phyloP scores from a whole-genome alignment of 2,329 filamentous ascomycete genomes.

The Clarireedia homoeocarpa region DNA sequence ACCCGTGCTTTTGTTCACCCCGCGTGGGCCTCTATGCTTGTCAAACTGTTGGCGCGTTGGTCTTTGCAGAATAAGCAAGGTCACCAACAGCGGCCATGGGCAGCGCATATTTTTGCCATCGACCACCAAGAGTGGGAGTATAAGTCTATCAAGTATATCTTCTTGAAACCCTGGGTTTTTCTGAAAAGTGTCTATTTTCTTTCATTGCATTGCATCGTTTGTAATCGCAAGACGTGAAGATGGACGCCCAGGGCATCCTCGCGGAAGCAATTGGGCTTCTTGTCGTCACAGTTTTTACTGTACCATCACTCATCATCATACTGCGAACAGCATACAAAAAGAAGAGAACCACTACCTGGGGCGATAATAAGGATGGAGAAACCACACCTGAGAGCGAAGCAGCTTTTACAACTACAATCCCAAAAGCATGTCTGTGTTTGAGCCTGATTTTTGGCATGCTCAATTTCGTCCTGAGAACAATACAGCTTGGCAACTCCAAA shows the following conservation, averaged over 20 bases:
- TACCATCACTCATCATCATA: constrained; percentile 5
- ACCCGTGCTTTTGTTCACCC: too few relatives aligned
- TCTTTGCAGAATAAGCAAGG: too few relatives aligned
- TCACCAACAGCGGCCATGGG: too few relatives aligned
- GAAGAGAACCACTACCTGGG: constrained; percentile 28
- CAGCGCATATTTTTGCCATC: too few relatives aligned
- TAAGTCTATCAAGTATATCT: too few relatives aligned
- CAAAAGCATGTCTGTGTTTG: constrained; percentile 22
- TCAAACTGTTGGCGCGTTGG: too few relatives aligned
- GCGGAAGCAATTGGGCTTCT: constrained; percentile 7
- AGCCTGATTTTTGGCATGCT: constrained; percentile 31
- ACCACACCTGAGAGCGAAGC: constrained; percentile 54
- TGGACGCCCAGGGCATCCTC: constrained; percentile 1
- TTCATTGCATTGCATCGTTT: not conserved
- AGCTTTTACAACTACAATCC: constrained; percentile 50
- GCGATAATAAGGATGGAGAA: constrained; percentile 60
- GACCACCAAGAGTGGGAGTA: too few relatives aligned
- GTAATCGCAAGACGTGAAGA: not conserved
- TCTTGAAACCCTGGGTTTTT: too few relatives aligned
- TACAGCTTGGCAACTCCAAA: constrained; percentile 25
- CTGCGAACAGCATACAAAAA: not conserved
- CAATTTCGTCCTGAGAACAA: constrained; percentile 45
- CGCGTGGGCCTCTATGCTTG: too few relatives aligned
- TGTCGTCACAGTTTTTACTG: not conserved
- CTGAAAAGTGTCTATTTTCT: too few relatives aligned